Evolutionary conservation across 2,329 filamentous ascomycete genomes (phyloP), one percentile per base, ranked within the genome.

Genomic region (Raffaelea deltoideospora): DNA sequence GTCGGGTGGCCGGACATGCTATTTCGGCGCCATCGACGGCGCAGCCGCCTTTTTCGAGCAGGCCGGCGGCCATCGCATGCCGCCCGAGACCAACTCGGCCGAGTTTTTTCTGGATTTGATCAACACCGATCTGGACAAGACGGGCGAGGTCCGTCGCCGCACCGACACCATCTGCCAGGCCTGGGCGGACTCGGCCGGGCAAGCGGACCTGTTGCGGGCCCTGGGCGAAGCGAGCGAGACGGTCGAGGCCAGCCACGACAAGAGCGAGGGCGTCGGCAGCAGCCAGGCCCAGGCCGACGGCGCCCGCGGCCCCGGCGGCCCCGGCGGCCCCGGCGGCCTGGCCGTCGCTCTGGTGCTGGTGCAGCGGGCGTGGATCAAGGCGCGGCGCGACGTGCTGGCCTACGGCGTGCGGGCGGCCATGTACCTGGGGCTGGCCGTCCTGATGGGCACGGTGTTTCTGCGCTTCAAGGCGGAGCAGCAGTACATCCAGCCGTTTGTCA

Each of bases 381-480:
- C 75, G 33, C 82, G 87, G 54, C 76, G 85, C 20, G 85, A 93
- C 51, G 67, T 92, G 7, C 73, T 93, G 35, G 83, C 78, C 0
- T 93, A 93, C 49, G 81, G 79, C 0, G 84, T 90, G 46, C 73
- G 85, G 4, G 65, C 90, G 30, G 77, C 70, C 29, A 92, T 92
- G 83, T 41, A 44, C 18, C 29, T 40, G 47, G 72, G 73, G 1
- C 64, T 92, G 14, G 83, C 83, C 1, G 72, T 90, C 47, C 78
- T 90, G 71, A 86, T 88, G 78, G 84, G 85, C 5, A 92, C 85
- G 0, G 80, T 92, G 11, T 93, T 82, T 77, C 60, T 92, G 13
- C 73, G 84, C 6, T 64, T 93, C 3, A 59, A 67, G 4, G 65
- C 77, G 0, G 60, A 65, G 0, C 84, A 92, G 51, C 61, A 67